Evolutionary conservation across 768 basidiomycete species (phyloP), one percentile per base, ranked within the genome.

Genomic region (Boletus sp.): DNA sequence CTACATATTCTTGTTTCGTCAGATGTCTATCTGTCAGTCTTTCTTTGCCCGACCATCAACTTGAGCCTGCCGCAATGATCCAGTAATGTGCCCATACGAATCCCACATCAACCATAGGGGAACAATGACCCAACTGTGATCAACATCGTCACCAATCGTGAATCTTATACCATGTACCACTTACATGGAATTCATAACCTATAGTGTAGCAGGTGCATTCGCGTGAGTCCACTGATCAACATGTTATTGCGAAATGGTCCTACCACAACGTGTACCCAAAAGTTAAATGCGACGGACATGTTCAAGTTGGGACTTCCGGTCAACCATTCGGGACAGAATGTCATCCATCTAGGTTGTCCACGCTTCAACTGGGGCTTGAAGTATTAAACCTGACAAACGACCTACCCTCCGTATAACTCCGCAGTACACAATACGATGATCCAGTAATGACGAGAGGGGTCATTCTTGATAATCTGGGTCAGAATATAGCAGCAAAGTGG

Each of bases 321-420:
- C 45, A 93, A 72, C 89, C 89, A 92, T 71, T 92, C 90, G 1
- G 90, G 90, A 64, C 84, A 85, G 72, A 93, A 93, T 3, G 90
- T 93, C 90, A 93, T 91, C 84, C 84, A 91, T 30, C 84, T 85
- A 55, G 1, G 35, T 15, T 13, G 23, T 47, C 15, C 29, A 40
- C 27, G 45, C 35, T 17, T 50, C 39, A 46, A 44, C 19, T 35
- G 5, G 23, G 34, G 11, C 39, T 15, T 5, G 7, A 33, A 17
- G 2, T 6, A 9, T 27, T 21, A 33, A 7, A 9, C 25, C 17
- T 37, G 40, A 47, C 21, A 29, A 49, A 30, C 30, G n/a, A 66
- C 78, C 39, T 44, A 88, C 83, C 85, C 85, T 62, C 90, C 89
- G 54, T 91, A 90, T 5, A 92, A 63, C 65, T 93, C 90, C 5